Conservation (phyloP, 139 green algal species). For the Ettlia oleoabundans region DNA sequence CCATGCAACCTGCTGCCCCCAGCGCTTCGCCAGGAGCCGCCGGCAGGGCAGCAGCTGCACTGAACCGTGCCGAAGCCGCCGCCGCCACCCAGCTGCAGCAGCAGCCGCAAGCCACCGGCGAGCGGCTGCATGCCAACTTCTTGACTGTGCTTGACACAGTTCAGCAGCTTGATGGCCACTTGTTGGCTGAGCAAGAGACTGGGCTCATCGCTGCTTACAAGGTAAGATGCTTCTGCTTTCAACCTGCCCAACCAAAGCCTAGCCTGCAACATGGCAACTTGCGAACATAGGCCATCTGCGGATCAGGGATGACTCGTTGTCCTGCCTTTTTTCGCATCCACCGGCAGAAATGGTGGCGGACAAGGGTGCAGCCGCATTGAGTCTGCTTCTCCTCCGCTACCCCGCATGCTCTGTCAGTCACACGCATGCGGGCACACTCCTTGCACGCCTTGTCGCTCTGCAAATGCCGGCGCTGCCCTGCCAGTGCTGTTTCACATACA, state of each 20-base stretch:
- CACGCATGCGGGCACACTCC: background rate
- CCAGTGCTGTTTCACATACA: no score
- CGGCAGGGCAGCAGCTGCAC: background rate
- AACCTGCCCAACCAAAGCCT: no score
- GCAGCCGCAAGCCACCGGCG: conserved; percentile 9
- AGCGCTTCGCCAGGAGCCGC: background rate
- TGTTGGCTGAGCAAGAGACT: conserved; percentile 53
- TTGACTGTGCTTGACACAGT: conserved; percentile 44
- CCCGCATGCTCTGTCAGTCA: no score
- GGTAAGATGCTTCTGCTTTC: conserved; percentile 11
- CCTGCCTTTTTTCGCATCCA: no score
- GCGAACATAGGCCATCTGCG: no score
- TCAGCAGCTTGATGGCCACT: conserved; percentile 46
- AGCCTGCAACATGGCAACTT: no score
- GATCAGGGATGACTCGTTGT: no score
- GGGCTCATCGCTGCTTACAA: conserved; percentile 43
- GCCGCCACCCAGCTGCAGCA: background rate
- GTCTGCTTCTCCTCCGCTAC: no score
- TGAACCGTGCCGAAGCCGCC: background rate
- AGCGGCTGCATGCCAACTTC: conserved; percentile 56
- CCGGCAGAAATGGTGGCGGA: no score
- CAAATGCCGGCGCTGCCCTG: no score
- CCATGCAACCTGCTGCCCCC: conserved; percentile 1
- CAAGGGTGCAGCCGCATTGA: no score
- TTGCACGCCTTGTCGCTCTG: no score